These are phyloP conservation scores for Yamadazyma diospyri DNA, from an alignment of 1,139 yeast genomes.

Conservation along the genomic window DNA sequence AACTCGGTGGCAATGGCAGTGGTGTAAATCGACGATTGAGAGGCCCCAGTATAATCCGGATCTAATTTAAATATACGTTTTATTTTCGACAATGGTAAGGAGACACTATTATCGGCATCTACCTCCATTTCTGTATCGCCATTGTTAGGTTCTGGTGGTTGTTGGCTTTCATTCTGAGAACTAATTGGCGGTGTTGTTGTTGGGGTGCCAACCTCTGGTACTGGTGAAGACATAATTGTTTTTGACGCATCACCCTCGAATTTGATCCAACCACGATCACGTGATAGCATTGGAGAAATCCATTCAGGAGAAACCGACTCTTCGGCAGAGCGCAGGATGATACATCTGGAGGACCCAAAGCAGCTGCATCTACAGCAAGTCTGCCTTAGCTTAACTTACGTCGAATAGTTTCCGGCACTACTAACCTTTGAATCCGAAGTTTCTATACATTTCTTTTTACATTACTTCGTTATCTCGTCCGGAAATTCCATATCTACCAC, in stretches of 20 bases:
- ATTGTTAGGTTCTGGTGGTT: constrained; percentile 9
- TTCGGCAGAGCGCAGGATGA: too few species aligned
- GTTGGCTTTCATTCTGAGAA: not conserved
- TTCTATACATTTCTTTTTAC: too few species aligned
- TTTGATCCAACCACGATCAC: too few species aligned
- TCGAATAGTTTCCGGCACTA: too few species aligned
- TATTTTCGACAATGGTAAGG: constrained; percentile 75
- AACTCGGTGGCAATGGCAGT: constrained; percentile 86
- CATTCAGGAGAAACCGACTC: too few species aligned
- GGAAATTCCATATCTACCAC: constrained; percentile 11
- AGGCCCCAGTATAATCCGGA: constrained; percentile 73
- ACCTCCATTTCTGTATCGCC: constrained; percentile 14
- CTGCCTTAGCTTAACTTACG: too few species aligned
- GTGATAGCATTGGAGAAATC: too few species aligned
- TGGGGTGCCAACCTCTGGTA: constrained; percentile 13
- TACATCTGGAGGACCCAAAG: too few species aligned
- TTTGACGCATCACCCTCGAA: too few species aligned
- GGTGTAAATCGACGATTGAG: constrained; percentile 78
- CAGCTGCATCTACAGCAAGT: too few species aligned
- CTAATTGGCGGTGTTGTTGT: constrained; percentile 17
- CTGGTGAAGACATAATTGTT: not conserved
- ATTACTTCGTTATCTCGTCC: constrained; percentile 10
- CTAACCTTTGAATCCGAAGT: too few species aligned
- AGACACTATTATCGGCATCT: constrained; percentile 17
- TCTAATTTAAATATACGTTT: constrained; percentile 83